Evolutionary conservation across 1,284 basidiomycete genomes (phyloP).

Genomic region (Heliocybe sulcata): DNA sequence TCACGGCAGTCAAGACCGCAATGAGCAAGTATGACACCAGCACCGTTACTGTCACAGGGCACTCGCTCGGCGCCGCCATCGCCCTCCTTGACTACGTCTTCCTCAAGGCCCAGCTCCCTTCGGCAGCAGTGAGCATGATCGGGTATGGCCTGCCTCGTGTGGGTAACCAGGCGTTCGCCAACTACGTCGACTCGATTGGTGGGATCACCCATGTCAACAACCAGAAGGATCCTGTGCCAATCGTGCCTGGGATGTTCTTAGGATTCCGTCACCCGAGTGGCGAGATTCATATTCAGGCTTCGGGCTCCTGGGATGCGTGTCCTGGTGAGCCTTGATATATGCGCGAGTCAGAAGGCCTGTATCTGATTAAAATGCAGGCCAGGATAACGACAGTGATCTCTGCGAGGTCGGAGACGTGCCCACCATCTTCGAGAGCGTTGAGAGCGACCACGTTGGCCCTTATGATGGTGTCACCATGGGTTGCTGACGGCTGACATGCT

Average conservation of each 20-base stretch:
- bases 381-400: constrained; percentile 21
- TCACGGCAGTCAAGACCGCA: constrained; percentile 37
- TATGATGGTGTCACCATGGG: constrained; percentile 52
- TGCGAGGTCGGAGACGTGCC: constrained; percentile 52
- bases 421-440: constrained; percentile 35
- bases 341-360: not conserved
- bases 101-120: constrained; percentile 27
- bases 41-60: constrained; percentile 43
- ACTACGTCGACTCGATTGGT: constrained; percentile 14
- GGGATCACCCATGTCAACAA: constrained; percentile 25
- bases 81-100: constrained; percentile 38
- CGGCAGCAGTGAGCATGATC: constrained; percentile 22
- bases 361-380: not conserved
- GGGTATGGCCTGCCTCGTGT: constrained; percentile 55
- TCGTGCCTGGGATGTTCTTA: constrained; percentile 24
- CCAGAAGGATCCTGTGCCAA: constrained; percentile 28
- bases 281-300: constrained; percentile 26
- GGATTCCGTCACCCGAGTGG: constrained; percentile 25
- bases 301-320: constrained; percentile 19
- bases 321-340: constrained; percentile 11
- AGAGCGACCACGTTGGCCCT: constrained; percentile 46
- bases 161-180: constrained; percentile 18
- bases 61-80: constrained; percentile 49
- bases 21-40: constrained; percentile 30
- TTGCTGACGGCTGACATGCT: constrained; percentile 20